Percentiles rank a stretch among this genome's conserved stretches.
Evolutionary conservation across 225 moss, liverwort and hornwort species (phyloP).

Genomic region (Asterella californica): DNA sequence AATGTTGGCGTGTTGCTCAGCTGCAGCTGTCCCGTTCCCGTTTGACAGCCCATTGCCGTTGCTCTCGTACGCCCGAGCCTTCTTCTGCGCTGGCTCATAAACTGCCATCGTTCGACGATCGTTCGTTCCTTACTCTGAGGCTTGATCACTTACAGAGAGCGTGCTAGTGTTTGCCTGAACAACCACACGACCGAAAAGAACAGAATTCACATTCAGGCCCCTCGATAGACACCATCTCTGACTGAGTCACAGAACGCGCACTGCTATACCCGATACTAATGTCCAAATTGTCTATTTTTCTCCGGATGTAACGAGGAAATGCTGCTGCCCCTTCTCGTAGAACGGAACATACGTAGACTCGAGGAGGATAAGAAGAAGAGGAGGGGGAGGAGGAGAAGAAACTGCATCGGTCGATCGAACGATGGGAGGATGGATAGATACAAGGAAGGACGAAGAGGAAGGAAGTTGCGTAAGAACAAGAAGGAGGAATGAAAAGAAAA

Average conservation of each 20-base stretch:
- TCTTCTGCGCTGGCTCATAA: slow-evolving; percentile 81
- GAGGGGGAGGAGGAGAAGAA: slow-evolving; percentile 5
- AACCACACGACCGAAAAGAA: background rate
- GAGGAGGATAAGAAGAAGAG: background rate
- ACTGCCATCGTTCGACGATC: slow-evolving; percentile 37
- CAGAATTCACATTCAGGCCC: background rate
- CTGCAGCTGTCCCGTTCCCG: slow-evolving; percentile 42
- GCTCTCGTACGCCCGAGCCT: slow-evolving; percentile 69
- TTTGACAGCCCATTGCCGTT: slow-evolving; percentile 51
- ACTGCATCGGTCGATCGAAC: background rate
- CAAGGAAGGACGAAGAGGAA: slow-evolving; percentile 10
- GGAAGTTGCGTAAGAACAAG: slow-evolving; percentile 17
- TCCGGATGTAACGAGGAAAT: background rate
- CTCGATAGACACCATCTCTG: background rate
- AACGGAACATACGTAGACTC: background rate
- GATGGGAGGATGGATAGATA: background rate
- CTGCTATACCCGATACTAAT: too few species aligned
- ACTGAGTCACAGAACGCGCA: background rate
- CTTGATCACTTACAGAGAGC: background rate
- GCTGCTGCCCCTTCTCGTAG: background rate
- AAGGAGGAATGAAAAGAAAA: slow-evolving; percentile 2
- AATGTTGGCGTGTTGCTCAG: slow-evolving; percentile 34
- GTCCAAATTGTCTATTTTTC: background rate
- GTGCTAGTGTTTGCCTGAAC: background rate
- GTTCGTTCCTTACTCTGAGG: background rate